Evolutionary conservation across 2,329 filamentous ascomycete genomes (phyloP), one percentile per base, ranked within the genome.

Genomic region (Tolypocladium pustulatum): DNA sequence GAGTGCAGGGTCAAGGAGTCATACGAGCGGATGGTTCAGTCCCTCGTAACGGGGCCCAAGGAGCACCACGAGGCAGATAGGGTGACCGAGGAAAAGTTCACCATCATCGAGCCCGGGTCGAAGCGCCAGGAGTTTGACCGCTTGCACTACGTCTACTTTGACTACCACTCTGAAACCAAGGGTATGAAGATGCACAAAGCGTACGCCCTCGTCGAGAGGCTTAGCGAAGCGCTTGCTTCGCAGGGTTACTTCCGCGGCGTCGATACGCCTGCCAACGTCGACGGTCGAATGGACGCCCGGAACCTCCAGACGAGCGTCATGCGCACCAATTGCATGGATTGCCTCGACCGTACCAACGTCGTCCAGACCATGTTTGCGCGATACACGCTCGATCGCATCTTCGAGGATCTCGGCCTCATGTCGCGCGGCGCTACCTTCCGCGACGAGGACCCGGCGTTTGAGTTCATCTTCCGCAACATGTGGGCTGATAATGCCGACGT

Each of bases 401-500:
- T 99, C 59, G 83, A 87, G 62, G 93, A 97, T 66, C 77, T 91
- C 4, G 92, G 92, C 40, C 77, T 97, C 56, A 82, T 97, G 66
- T 75, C 83, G 57, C 82, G 84, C 32, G 91, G 91, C 58, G 84
- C 93, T 67, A 86, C 82, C 27, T 92, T 94, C 65, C 85, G 86
- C 49, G 78, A 81, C 59, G 89, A 91, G 66, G 91, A 97, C 68
- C 77, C 81, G 15, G 83, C 81, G 1, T 99, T 99, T 70, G 92
- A 97, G 73, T 80, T 88, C 66, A 78, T 97, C 60, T 99, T 97
- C 83, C 90, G 94, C 65, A 97, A 97, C 73, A 81, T 97, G 20
- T 99, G 94, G 94, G 94, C 94, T 36, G 94, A 99, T 75, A 99
- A 99, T 68, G 94, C 95, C 58, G 94, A 99, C 71, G 88, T 95